A percentile compares a stretch with the other conserved stretches of the same genome.
Conservation (phyloP, 2,329 filamentous ascomycete species). For the Myriosclerotinia curreyana region DNA sequence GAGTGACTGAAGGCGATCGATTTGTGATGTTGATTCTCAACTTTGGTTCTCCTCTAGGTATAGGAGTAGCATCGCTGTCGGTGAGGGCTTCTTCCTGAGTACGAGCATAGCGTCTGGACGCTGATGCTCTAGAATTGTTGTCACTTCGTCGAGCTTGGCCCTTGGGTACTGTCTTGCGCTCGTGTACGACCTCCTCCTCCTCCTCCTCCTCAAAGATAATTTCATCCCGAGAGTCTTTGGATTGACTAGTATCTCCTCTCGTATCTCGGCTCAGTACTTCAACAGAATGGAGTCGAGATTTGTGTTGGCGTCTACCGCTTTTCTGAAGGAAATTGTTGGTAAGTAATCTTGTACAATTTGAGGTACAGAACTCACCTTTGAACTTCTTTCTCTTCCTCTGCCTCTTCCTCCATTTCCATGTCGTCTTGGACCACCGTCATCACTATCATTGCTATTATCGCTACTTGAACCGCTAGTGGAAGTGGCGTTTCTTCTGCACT, state of each 20-base stretch:
- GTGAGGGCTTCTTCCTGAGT: neutral
- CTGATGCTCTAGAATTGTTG: neutral
- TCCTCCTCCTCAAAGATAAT: constrained; percentile 5
- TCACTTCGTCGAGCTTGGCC: neutral
- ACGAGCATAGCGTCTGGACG: neutral
- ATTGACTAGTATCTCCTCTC: neutral
- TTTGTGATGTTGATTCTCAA: constrained; percentile 1
- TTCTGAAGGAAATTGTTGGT: neutral
- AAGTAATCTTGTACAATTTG: neutral
- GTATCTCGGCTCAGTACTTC: neutral
- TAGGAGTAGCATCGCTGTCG: neutral
- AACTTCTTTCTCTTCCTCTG: neutral
- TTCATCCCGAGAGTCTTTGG: neutral
- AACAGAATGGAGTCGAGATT: neutral
- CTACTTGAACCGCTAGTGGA: constrained; percentile 28
- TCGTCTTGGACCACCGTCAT: constrained; percentile 6
- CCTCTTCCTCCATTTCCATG: neutral
- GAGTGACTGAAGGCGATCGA: neutral
- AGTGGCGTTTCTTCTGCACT: constrained; percentile 40
- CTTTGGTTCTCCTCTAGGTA: neutral
- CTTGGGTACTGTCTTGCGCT: neutral
- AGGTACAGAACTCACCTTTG: neutral
- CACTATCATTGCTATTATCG: constrained; percentile 12
- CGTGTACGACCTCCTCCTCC: neutral
- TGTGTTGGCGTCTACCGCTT: neutral